These are phyloP conservation scores for Paulownia fortunei DNA, from an alignment of 257 asterid species.

Conservation along the genomic window DNA sequence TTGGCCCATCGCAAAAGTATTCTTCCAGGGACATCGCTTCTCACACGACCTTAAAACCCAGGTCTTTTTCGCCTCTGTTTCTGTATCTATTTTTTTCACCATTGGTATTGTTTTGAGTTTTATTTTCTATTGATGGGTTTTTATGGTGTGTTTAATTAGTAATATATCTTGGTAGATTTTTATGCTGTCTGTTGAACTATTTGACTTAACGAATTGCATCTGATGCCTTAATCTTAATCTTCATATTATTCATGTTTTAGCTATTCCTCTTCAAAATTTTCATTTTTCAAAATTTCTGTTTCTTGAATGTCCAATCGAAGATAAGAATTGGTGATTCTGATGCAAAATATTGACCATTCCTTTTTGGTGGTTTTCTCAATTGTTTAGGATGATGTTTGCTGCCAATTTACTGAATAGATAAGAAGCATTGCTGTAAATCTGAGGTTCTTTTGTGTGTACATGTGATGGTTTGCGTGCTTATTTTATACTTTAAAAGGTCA, in stretches of 20 bases:
- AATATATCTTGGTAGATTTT: not conserved
- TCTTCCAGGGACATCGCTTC: constrained; percentile 94
- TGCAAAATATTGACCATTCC: not conserved
- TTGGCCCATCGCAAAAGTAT: constrained; percentile 95
- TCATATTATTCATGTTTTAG: not conserved
- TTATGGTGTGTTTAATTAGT: not conserved
- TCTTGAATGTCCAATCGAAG: not conserved
- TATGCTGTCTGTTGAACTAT: not conserved
- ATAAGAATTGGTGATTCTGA: not conserved
- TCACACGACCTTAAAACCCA: constrained; percentile 86
- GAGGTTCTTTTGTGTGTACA: not conserved
- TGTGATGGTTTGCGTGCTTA: not conserved
- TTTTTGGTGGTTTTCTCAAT: not conserved
- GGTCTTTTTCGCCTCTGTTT: constrained; percentile 51
- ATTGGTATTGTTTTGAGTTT: not conserved
- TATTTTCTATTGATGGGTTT: not conserved
- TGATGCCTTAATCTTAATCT: not conserved
- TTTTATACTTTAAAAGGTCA: not conserved
- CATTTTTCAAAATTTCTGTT: not conserved
- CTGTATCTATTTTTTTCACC: not conserved
- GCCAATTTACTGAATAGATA: not conserved
- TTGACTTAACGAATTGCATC: not conserved
- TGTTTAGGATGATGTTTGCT: not conserved
- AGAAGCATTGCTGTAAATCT: not conserved
- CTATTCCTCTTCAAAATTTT: not conserved